Evolutionary conservation across 306 rosid species (phyloP).

Genomic region (Arachis hypogaea): DNA sequence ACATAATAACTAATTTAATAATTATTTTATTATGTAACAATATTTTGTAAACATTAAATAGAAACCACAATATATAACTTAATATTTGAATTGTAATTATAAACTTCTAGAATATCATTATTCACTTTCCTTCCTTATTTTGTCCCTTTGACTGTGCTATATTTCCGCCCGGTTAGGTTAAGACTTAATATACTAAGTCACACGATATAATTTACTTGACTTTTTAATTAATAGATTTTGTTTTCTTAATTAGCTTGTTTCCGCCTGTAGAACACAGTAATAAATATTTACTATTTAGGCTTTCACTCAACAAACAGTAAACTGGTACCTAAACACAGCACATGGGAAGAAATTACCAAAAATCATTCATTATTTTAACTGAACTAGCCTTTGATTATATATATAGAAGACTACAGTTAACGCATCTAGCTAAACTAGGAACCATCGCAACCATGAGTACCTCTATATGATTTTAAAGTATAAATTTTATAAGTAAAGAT

Average conservation of each 20-base stretch:
- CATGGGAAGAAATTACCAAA: background rate
- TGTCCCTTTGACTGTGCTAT: background rate
- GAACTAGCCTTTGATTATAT: slow-evolving; percentile 18
- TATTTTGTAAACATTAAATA: no score
- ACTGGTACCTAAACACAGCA: background rate
- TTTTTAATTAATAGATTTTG: no score
- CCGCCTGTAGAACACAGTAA: background rate
- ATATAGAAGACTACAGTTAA: background rate
- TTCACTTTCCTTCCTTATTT: slow-evolving; percentile 1
- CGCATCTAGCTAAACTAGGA: background rate
- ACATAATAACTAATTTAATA: no score
- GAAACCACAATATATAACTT: no score
- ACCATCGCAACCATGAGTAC: background rate
- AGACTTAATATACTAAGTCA: slow-evolving; percentile 1
- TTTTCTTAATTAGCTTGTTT: background rate
- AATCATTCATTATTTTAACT: background rate
- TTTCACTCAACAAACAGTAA: background rate
- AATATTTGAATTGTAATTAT: background rate
- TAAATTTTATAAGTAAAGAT: background rate
- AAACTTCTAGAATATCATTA: background rate
- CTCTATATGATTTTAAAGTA: background rate
- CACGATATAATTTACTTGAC: background rate
- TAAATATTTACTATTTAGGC: background rate
- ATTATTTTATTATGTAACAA: no score
- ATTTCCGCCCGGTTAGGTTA: background rate